Percentiles rank a stretch among this genome's conserved stretches.
These are phyloP conservation scores for Ephemerocybe angulata DNA, from an alignment of 768 basidiomycete genomes.

Conservation along the genomic window DNA sequence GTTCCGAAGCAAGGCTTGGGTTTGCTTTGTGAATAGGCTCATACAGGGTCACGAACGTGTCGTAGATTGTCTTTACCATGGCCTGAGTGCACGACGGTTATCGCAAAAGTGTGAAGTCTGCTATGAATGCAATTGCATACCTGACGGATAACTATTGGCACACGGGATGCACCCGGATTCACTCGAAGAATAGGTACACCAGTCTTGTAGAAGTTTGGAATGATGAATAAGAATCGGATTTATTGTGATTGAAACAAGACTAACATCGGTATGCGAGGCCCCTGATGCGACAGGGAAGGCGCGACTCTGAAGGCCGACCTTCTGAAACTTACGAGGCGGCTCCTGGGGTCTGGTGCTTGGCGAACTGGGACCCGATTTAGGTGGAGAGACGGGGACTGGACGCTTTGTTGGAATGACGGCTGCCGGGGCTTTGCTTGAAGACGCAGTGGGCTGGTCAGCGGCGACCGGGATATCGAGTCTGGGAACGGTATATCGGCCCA, in stretches of 20 bases:
- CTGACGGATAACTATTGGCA: slow-evolving; percentile 74
- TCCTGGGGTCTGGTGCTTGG: slow-evolving; percentile 28
- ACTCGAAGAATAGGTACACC: slow-evolving; percentile 65
- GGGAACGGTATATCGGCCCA: slow-evolving; percentile 29
- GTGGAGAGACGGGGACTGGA: slow-evolving; percentile 30
- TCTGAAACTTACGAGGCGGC: slow-evolving; percentile 65
- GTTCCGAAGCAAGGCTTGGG: slow-evolving; percentile 66
- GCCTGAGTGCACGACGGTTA: slow-evolving; percentile 32
- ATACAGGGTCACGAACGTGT: slow-evolving; percentile 72
- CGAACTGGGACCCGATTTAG: slow-evolving; percentile 20
- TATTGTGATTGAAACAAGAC: slow-evolving; percentile 7
- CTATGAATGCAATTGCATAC: slow-evolving; percentile 28
- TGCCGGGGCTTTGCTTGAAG: slow-evolving; percentile 15
- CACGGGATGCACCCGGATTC: slow-evolving; percentile 64
- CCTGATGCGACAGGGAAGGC: slow-evolving; percentile 40
- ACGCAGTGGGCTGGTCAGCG: slow-evolving; percentile 18
- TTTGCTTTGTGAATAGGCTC: slow-evolving; percentile 46
- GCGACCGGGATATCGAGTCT: slow-evolving; percentile 36
- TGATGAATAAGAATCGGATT: slow-evolving; percentile 4
- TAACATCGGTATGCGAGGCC: slow-evolving; percentile 32
- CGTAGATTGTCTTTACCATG: slow-evolving; percentile 71
- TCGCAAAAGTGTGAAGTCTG: not conserved
- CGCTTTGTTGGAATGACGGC: slow-evolving; percentile 52
- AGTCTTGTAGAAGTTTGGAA: slow-evolving; percentile 30
- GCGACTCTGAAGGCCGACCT: slow-evolving; percentile 40